These are phyloP conservation scores for Ustanciosporium gigantosporum DNA, from an alignment of 1,284 basidiomycete species.

Conservation along the genomic window DNA sequence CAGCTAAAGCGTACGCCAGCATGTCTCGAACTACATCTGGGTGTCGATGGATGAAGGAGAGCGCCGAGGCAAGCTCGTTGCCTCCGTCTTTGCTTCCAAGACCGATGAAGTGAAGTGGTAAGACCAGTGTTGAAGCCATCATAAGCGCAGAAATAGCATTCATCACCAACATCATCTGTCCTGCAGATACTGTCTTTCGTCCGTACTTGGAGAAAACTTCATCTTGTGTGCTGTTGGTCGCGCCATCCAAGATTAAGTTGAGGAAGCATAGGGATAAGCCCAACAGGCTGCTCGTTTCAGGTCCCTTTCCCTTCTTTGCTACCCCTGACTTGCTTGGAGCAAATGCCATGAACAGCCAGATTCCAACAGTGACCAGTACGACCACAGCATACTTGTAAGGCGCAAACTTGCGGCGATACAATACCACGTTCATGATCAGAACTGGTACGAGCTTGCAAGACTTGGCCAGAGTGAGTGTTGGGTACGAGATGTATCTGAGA, in stretches of 20 bases:
- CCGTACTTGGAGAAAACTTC: constrained; percentile 79
- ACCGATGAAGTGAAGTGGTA: constrained; percentile 65
- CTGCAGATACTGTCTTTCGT: constrained; percentile 72
- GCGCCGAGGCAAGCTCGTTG: constrained; percentile 28
- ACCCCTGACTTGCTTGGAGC: constrained; percentile 62
- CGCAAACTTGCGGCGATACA: constrained; percentile 61
- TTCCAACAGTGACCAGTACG: constrained; percentile 78
- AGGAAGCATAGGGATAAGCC: constrained; percentile 73
- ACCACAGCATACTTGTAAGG: constrained; percentile 61
- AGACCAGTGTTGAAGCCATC: constrained; percentile 62
- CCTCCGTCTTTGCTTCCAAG: constrained; percentile 21
- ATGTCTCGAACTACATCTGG: constrained; percentile 78
- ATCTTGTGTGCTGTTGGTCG: constrained; percentile 97
- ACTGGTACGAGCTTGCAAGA: constrained; percentile 97
- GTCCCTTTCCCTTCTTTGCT: constrained; percentile 49
- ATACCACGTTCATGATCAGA: constrained; percentile 85
- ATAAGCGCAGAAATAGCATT: constrained; percentile 69
- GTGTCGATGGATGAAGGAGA: constrained; percentile 74
- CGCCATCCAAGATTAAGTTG: constrained; percentile 89
- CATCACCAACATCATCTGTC: constrained; percentile 99
- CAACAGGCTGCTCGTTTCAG: constrained; percentile 31
- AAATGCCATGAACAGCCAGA: constrained; percentile 89
- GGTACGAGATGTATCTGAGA: constrained; percentile 93
- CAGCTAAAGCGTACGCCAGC: constrained; percentile 82
- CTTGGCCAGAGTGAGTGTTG: constrained; percentile 96